Evolutionary conservation across 805 yeast species (phyloP), one percentile per base, ranked within the genome.

Genomic region (Yamadazyma ubonensis): DNA sequence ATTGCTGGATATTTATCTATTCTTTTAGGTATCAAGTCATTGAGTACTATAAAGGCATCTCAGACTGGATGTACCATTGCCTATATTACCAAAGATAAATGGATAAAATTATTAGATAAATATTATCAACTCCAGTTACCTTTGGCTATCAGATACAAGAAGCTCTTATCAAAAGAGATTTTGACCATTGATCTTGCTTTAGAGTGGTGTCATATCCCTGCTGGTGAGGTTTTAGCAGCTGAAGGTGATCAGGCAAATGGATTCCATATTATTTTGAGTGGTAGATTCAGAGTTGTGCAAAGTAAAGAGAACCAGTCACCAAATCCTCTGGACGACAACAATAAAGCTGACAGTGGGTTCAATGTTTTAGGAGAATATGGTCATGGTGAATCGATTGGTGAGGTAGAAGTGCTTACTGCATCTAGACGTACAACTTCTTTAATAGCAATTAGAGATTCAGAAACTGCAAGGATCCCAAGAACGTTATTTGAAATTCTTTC

Each of bases 341-440:
- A 17, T 10, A 25, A 29, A n/a, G 16, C 34, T 22, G 46, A 33
- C 11, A 59, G 53, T 1, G 59, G 61, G 10, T 51, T 53, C 25
- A 65, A 59, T 25, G 65, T 79, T 1, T 50, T 81, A 11, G 86
- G 84, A 2, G 99, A 91, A 56, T 82, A 79, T 53, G 96, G 97
- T 2, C 96, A 89, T 58, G 97, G 97, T 5, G 95, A 88, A 51
- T 85, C 96, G 29, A 76, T 93, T 44, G 99, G 98, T 3, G 98
- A 91, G 61, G 83, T 93, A 6, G 99, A 91, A 59, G 97, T 91
- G 3, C 70, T 91, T 45, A 88, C 95, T 0, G 88, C 88, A 9
- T 75, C 83, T 8, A 73, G 80, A 41, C 75, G 95, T 56, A 73
- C 78, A 3, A 73, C 73, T 34, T 80, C 90, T 0, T 74, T 85